Evolutionary conservation across 805 yeast genomes (phyloP).

Genomic region (Candida verbasci): DNA sequence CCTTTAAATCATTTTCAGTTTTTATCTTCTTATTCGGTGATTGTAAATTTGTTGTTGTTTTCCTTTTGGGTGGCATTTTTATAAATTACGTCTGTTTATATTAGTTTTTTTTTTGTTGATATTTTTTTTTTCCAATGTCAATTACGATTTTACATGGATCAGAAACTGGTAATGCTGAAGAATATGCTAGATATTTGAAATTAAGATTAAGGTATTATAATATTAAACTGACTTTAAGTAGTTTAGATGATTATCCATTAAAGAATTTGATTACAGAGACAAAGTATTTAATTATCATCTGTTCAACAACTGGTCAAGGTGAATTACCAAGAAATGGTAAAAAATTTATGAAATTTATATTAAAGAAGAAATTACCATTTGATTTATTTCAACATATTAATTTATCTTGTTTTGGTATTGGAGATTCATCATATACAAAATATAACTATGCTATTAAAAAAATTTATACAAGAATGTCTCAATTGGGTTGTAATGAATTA

Average conservation of each 20-base stretch:
- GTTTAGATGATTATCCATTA: constrained; percentile 60
- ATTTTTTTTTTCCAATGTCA: not conserved
- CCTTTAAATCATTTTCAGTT: constrained; percentile 19
- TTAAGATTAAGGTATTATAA: constrained; percentile 51
- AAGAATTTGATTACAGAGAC: constrained; percentile 48
- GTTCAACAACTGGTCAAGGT: constrained; percentile 96
- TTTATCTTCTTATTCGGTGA: constrained; percentile 13
- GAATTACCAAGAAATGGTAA: constrained; percentile 77
- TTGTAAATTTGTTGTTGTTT: constrained; percentile 7
- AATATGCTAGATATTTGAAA: constrained; percentile 66
- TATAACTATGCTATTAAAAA: constrained; percentile 87
- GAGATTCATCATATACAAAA: constrained; percentile 87
- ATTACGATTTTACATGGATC: constrained; percentile 79
- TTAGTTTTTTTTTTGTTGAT: constrained; percentile 2
- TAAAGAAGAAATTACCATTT: constrained; percentile 57
- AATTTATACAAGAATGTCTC: constrained; percentile 70
- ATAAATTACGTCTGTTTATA: not conserved
- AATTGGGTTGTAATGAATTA: constrained; percentile 76
- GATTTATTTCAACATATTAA: constrained; percentile 57
- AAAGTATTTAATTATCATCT: constrained; percentile 48
- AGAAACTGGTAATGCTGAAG: constrained; percentile 90
- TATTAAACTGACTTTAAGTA: constrained; percentile 43
- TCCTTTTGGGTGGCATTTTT: constrained; percentile 21
- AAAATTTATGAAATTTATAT: constrained; percentile 70
- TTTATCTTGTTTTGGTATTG: constrained; percentile 81